These are phyloP conservation scores for Candida tropicalis DNA, from an alignment of 1,139 yeast species.

Conservation along the genomic window DNA sequence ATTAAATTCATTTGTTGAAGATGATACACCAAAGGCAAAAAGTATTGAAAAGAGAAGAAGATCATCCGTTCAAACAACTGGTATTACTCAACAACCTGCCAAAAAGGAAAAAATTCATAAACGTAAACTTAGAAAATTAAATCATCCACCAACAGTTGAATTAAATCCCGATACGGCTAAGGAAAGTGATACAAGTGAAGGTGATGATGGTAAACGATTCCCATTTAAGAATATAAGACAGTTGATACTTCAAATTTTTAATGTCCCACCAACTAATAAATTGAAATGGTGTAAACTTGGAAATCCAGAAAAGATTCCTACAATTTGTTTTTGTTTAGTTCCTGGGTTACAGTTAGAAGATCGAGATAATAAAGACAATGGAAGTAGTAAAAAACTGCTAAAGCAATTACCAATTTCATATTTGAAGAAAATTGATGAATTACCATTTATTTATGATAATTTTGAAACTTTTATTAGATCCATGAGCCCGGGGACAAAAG, in stretches of 20 bases:
- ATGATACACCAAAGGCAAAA: slow-evolving; percentile 12
- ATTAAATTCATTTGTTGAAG: slow-evolving; percentile 24
- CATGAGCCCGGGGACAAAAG: slow-evolving; percentile 64
- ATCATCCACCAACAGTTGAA: slow-evolving; percentile 30
- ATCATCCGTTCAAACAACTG: slow-evolving; percentile 36
- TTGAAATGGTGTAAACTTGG: slow-evolving; percentile 39
- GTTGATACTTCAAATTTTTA: slow-evolving; percentile 49
- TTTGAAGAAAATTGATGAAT: slow-evolving; percentile 19
- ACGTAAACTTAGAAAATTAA: slow-evolving; percentile 35
- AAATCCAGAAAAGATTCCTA: slow-evolving; percentile 25
- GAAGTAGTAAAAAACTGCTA: neutral
- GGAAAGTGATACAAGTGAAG: slow-evolving; percentile 16
- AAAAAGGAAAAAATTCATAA: slow-evolving; percentile 32
- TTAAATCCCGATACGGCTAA: slow-evolving; percentile 13
- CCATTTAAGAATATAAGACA: slow-evolving; percentile 52
- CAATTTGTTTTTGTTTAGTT: slow-evolving; percentile 61
- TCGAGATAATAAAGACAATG: slow-evolving; percentile 25
- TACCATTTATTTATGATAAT: slow-evolving; percentile 38
- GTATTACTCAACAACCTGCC: slow-evolving; percentile 13
- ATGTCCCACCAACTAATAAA: slow-evolving; percentile 30
- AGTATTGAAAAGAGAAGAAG: slow-evolving; percentile 42
- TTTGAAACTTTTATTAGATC: slow-evolving; percentile 49
- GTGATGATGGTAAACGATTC: slow-evolving; percentile 20
- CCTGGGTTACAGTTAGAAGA: slow-evolving; percentile 65
- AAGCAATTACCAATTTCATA: slow-evolving; percentile 13